Conservation (phyloP, 2,329 filamentous ascomycete genomes). For the Diaporthe sp. region DNA sequence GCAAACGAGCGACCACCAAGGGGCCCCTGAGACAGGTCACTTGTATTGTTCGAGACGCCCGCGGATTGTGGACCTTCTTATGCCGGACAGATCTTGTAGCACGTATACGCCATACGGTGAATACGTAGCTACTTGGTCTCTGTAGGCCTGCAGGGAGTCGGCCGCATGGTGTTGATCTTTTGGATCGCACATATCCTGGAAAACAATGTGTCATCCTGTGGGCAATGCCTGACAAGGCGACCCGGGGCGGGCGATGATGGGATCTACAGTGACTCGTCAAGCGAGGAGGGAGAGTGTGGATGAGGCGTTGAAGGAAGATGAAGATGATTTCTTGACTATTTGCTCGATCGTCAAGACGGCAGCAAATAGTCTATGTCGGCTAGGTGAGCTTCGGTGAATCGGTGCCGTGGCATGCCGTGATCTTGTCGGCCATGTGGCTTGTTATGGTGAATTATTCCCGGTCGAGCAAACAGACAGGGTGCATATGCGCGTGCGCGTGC, state of each 20-base stretch:
- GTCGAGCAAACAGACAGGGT: not conserved
- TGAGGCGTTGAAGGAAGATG: not conserved
- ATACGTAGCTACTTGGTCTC: not conserved
- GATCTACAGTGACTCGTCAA: constrained; percentile 18
- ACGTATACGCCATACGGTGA: not conserved
- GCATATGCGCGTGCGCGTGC: constrained; percentile 5
- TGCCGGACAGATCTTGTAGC: not conserved
- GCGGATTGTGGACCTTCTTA: constrained; percentile 1
- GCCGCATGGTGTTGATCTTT: not conserved
- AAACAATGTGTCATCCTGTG: constrained; percentile 5
- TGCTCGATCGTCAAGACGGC: not conserved
- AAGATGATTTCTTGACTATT: not conserved
- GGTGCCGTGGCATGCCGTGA: not conserved
- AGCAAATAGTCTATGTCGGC: not conserved
- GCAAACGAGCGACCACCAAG: too few species aligned
- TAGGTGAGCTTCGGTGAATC: not conserved
- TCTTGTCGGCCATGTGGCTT: not conserved
- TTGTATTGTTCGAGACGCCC: not conserved
- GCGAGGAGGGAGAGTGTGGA: not conserved
- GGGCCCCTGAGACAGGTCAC: not conserved
- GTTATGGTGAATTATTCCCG: not conserved
- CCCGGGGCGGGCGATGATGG: constrained; percentile 14
- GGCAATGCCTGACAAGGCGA: constrained; percentile 19
- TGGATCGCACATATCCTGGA: not conserved
- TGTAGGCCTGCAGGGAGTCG: not conserved